Conservation (phyloP, 257 asterid species). For the Echites panduratus region DNA sequence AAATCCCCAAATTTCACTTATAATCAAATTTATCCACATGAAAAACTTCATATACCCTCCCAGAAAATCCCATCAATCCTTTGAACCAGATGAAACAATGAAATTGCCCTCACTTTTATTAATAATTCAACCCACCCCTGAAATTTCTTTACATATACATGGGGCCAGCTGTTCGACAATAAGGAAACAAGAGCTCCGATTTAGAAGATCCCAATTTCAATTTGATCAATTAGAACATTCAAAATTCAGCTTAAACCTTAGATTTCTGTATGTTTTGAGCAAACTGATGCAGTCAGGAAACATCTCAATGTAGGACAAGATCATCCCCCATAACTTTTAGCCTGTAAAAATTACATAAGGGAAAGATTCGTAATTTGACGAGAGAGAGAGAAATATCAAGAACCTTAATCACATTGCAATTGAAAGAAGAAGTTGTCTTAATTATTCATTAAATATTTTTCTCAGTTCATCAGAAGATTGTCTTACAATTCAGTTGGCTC, state of each 20-base stretch:
- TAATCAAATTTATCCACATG: not conserved
- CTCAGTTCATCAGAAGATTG: not conserved
- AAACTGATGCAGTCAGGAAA: not conserved
- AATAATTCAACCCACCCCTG: not conserved
- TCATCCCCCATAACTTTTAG: not conserved
- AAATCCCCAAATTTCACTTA: not conserved
- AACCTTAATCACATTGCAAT: not conserved
- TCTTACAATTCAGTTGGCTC: not conserved
- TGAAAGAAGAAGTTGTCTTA: not conserved
- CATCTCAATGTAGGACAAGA: not conserved
- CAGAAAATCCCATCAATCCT: not conserved
- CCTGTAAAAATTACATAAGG: not conserved
- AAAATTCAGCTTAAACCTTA: not conserved
- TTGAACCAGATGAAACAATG: not conserved
- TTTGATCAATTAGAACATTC: constrained; percentile 1
- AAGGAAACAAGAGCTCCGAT: not conserved
- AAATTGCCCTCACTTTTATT: not conserved
- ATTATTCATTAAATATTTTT: not conserved
- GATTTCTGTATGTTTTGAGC: not conserved
- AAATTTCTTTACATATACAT: not conserved
- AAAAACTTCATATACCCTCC: not conserved
- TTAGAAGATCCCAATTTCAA: not conserved
- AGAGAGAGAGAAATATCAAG: not conserved
- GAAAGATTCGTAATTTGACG: not conserved
- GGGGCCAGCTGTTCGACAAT: not conserved